These are phyloP conservation scores for Herpetospermum pedunculosum DNA, from an alignment of 306 rosid species.

Conservation along the genomic window DNA sequence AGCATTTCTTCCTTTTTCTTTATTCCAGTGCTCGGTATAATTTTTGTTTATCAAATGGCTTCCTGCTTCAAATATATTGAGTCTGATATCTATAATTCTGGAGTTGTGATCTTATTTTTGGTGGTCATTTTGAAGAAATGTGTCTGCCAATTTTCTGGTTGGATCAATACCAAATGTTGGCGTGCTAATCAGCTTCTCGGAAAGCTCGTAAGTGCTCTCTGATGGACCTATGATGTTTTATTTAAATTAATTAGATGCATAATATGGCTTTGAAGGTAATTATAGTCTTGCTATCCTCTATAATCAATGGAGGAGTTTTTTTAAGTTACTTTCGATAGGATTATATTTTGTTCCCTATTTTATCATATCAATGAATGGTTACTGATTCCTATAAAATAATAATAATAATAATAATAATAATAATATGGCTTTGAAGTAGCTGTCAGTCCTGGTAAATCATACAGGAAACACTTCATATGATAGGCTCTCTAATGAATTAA, in stretches of 20 bases:
- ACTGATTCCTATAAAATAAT: too few relatives aligned
- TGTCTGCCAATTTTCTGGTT: constrained; percentile 86
- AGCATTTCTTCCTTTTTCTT: constrained; percentile 12
- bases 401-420: too few relatives aligned
- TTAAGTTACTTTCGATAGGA: too few relatives aligned
- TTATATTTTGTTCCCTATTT: too few relatives aligned
- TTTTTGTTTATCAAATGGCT: neutral
- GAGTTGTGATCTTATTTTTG: constrained; percentile 14
- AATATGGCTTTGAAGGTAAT: neutral
- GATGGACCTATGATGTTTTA: constrained; percentile 5
- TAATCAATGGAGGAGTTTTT: too few relatives aligned
- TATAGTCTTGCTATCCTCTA: too few relatives aligned
- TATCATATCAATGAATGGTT: too few relatives aligned
- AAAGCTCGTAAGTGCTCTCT: constrained; percentile 65
- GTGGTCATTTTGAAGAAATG: constrained; percentile 43
- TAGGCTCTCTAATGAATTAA: neutral
- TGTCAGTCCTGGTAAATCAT: neutral
- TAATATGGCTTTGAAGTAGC: neutral
- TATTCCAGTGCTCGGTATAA: neutral
- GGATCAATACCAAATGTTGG: constrained; percentile 90
- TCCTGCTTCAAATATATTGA: neutral
- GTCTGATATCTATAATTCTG: constrained; percentile 9
- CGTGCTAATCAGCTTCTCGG: constrained; percentile 55
- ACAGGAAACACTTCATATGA: constrained; percentile 3
- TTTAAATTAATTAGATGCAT: constrained; percentile 9